Conservation (phyloP, 2,329 filamentous ascomycete genomes). For the Aspergillus thermomutatus region DNA sequence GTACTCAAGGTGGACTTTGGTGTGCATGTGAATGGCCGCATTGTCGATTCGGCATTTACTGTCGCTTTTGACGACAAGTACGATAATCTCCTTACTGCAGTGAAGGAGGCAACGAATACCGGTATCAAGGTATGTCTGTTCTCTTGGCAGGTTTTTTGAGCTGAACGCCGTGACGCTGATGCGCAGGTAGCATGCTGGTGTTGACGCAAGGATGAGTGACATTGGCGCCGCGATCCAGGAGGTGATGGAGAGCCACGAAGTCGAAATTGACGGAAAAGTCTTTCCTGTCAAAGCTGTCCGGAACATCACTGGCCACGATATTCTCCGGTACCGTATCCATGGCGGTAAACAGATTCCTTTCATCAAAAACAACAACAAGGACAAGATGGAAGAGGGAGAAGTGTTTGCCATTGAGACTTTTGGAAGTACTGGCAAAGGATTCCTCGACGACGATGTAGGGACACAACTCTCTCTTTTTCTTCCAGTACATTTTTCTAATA, state of each 20-base stretch:
- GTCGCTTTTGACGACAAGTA: slow-evolving; percentile 72
- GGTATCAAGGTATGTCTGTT: slow-evolving; percentile 40
- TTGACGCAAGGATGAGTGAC: slow-evolving; percentile 54
- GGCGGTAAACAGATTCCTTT: slow-evolving; percentile 57
- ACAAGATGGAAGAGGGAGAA: slow-evolving; percentile 59
- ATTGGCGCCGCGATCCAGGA: slow-evolving; percentile 59
- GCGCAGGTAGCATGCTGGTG: slow-evolving; percentile 45
- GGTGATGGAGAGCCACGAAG: slow-evolving; percentile 61
- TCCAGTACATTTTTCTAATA: background rate
- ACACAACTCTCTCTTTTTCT: background rate
- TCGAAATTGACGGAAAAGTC: slow-evolving; percentile 52
- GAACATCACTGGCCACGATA: slow-evolving; percentile 55
- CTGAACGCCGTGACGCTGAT: background rate
- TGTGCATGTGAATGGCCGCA: slow-evolving; percentile 74
- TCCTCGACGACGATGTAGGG: slow-evolving; percentile 45
- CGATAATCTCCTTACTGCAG: slow-evolving; percentile 69
- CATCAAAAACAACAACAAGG: slow-evolving; percentile 47
- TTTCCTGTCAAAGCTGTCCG: slow-evolving; percentile 55
- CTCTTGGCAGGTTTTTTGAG: background rate
- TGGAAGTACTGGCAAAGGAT: slow-evolving; percentile 53
- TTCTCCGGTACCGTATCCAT: slow-evolving; percentile 53
- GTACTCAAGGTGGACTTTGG: slow-evolving; percentile 83
- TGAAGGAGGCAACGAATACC: slow-evolving; percentile 50
- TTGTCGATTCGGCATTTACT: slow-evolving; percentile 79
- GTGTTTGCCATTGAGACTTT: slow-evolving; percentile 60